These are phyloP conservation scores for Chaetoceros muelleri DNA, from an alignment of 108 stramenopile genomes.

Conservation along the genomic window DNA sequence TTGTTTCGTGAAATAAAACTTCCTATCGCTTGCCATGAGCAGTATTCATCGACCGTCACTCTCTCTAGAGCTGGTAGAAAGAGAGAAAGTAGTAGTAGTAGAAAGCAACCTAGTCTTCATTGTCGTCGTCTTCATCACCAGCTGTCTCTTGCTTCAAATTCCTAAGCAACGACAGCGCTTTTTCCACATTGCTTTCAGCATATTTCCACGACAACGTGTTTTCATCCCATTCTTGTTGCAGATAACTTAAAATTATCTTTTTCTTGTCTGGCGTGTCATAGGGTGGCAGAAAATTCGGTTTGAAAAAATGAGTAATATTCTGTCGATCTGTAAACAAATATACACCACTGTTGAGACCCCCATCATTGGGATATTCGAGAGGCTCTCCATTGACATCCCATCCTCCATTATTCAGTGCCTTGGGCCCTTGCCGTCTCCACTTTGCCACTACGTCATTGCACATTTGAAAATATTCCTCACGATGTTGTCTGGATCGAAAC, in stretches of 20 bases:
- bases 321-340: conserved; percentile 74
- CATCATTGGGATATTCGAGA: conserved; percentile 15
- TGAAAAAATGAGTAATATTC: conserved; percentile 67
- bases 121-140: no score
- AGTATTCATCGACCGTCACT: no score
- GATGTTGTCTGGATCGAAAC: conserved; percentile 51
- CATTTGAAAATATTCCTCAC: conserved; percentile 35
- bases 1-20: no score
- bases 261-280: conserved; percentile 72
- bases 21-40: no score
- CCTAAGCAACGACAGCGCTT: conserved; percentile 16
- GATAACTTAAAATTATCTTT: conserved; percentile 58
- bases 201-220: conserved; percentile 59
- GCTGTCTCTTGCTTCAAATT: no score
- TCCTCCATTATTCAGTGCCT: conserved; percentile 44
- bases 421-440: conserved; percentile 54
- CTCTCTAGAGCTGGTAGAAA: no score
- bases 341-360: conserved; percentile 44
- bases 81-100: no score
- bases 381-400: conserved; percentile 32
- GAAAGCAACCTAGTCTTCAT: no score
- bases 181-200: conserved; percentile 19
- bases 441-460: conserved; percentile 42
- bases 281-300: conserved; percentile 81
- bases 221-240: conserved; percentile 79